phyloP scores from a whole-genome alignment of 768 basidiomycete genomes.

The Amanita polypyramis region DNA sequence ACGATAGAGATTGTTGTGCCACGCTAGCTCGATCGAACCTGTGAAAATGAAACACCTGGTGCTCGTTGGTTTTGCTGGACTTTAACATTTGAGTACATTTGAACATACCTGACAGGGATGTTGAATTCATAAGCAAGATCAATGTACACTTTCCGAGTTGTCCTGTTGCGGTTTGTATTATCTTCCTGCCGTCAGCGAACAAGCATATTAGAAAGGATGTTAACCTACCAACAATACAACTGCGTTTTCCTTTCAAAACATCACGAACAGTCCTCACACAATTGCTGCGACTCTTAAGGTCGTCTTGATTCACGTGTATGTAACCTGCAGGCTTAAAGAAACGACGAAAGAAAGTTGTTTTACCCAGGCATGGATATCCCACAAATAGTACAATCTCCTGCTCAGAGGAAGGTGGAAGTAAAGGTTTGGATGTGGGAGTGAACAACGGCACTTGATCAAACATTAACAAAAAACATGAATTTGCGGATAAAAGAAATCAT shows the following conservation, averaged over 20 bases:
- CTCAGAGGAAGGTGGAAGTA: constrained; percentile 28
- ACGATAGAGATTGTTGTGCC: constrained; percentile 91
- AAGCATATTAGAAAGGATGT: neutral
- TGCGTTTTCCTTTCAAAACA: constrained; percentile 41
- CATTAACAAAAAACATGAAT: neutral
- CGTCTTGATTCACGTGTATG: constrained; percentile 82
- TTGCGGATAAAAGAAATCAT: constrained; percentile 9
- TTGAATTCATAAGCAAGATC: constrained; percentile 47
- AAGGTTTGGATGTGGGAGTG: constrained; percentile 37
- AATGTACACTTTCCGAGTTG: constrained; percentile 64
- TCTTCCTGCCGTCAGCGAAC: constrained; percentile 33
- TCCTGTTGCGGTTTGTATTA: constrained; percentile 79
- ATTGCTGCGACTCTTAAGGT: constrained; percentile 58
- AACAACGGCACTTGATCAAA: constrained; percentile 32
- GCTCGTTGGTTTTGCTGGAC: neutral
- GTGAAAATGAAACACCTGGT: constrained; percentile 66
- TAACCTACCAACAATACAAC: constrained; percentile 69
- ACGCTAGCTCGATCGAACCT: constrained; percentile 70
- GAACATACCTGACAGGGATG: constrained; percentile 42
- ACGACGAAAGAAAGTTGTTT: constrained; percentile 66
- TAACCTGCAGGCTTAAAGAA: constrained; percentile 66
- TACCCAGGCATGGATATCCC: constrained; percentile 56
- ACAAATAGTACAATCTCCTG: constrained; percentile 40
- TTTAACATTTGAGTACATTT: neutral
- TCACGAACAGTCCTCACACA: constrained; percentile 60